Base-by-base conservation (phyloP, 805 yeast species). In the Priceomyces carsonii region DNA sequence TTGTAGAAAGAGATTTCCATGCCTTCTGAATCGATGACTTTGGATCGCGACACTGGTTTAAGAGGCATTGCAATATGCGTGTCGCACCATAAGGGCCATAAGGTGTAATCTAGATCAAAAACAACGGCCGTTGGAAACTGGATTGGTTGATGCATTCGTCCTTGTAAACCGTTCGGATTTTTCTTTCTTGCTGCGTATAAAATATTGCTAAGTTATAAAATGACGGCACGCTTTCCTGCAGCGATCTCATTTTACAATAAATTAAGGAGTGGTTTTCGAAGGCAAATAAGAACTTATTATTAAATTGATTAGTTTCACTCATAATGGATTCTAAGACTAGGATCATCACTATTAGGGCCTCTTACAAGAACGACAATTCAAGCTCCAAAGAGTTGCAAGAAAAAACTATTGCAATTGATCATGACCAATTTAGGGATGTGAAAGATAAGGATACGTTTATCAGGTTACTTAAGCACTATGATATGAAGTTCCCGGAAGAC, bases 51-150 rank as follows among this genome's bases (percentile, higher is more conserved):
- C 13, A 42, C 37, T n/a, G 64, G 50, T 35, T 63, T 65, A 15
- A 81, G 39, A 0, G 90, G 90, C 6, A 76, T 61, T 2, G 66
- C 55, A 14, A 85, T 68, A 50, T 84, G 90, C 1, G 87, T 82
- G 48, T 84, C 90, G 56, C 90, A 83, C 90, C 90, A 84, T 42
- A 82, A 79, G 33, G 85, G 90, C 93, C 93, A 84, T 21, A 84
- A 57, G 0, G 93, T 84, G 50, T 79, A 84, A 53, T 84, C 93
- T 27, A 84, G 60, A 45, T 84, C 93, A 53, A 84, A 82, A 0
- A 84, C 89, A 8, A 82, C 80, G 1, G 77, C 80, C 7, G 40
- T 40, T 3, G 69, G 69, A 35, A 61, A 62, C n/a, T n/a, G n/a
- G n/a, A n/a, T n/a, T n/a, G n/a, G n/a, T n/a, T n/a, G n/a, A n/a